phyloP scores from a whole-genome alignment of 768 basidiomycete species.

The Crassisporium funariophilum region DNA sequence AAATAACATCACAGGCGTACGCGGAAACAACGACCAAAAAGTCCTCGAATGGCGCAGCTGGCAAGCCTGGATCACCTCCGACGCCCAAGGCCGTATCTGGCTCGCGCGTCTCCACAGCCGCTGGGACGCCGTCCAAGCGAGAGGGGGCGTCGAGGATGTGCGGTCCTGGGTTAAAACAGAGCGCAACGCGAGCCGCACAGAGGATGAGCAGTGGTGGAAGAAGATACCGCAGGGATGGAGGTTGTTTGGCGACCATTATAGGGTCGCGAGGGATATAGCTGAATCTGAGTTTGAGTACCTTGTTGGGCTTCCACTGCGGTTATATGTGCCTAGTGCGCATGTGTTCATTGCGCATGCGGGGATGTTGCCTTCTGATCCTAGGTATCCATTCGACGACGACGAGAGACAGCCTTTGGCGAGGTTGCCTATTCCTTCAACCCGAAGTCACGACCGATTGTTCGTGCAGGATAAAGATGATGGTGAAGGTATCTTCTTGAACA shows the following conservation, averaged over 20 bases:
- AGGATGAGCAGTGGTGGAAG: conserved; percentile 44
- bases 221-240: conserved; percentile 70
- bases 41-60: conserved; percentile 89
- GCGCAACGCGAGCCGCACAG: conserved; percentile 13
- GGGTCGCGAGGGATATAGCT: conserved; percentile 70
- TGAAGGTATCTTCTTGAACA: not conserved
- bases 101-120: conserved; percentile 47
- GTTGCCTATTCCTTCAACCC: conserved; percentile 42
- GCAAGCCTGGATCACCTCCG: conserved; percentile 72
- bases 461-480: not conserved
- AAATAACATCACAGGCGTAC: conserved; percentile 73
- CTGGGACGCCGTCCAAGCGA: conserved; percentile 38
- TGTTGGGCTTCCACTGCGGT: conserved; percentile 63
- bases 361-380: conserved; percentile 72
- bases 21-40: conserved; percentile 94
- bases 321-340: conserved; percentile 78
- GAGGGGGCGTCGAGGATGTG: conserved; percentile 10
- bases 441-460: not conserved
- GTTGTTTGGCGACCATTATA: conserved; percentile 76
- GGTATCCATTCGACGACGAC: conserved; percentile 43
- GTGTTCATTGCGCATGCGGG: conserved; percentile 84
- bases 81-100: conserved; percentile 55
- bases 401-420: conserved; percentile 72
- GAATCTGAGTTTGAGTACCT: conserved; percentile 70
- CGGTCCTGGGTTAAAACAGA: conserved; percentile 18